Percentiles rank a stretch among this genome's conserved stretches.
phyloP scores from a whole-genome alignment of 1,284 basidiomycete species.

The Trametes sp. region DNA sequence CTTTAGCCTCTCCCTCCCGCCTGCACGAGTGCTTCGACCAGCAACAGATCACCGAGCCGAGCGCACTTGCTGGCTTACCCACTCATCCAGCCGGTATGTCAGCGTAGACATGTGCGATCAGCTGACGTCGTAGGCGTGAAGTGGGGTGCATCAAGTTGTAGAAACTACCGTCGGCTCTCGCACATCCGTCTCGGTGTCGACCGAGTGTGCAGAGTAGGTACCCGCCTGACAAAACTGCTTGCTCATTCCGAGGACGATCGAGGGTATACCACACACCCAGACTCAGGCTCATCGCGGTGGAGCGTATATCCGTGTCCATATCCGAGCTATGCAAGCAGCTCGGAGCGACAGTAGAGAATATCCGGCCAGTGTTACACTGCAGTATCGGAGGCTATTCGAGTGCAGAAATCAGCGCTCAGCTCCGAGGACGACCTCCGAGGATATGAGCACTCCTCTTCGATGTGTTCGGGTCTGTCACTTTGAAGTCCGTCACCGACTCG shows the following conservation, averaged over 20 bases:
- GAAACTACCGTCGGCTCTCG: constrained; percentile 6
- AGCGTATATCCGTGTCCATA: background rate
- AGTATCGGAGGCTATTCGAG: no score
- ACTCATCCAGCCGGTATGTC: background rate
- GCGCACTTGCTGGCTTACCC: background rate
- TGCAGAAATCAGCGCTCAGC: no score
- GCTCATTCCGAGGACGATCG: background rate
- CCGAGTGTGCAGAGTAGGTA: background rate
- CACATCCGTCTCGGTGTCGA: constrained; percentile 7
- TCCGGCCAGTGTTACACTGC: no score
- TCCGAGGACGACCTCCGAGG: no score
- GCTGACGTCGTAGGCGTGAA: background rate
- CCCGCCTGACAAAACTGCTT: background rate
- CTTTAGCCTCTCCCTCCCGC: background rate
- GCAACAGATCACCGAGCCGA: background rate
- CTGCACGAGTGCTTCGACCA: background rate
- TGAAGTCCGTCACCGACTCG: no score
- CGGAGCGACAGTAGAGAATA: no score
- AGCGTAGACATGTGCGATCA: background rate
- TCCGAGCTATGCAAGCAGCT: no score
- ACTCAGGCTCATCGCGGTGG: background rate
- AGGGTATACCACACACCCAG: background rate
- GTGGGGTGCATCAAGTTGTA: background rate
- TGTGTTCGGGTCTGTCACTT: no score
- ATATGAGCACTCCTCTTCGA: no score